Conservation (phyloP, 31 red algal genomes). For the Endocladia muricata region DNA sequence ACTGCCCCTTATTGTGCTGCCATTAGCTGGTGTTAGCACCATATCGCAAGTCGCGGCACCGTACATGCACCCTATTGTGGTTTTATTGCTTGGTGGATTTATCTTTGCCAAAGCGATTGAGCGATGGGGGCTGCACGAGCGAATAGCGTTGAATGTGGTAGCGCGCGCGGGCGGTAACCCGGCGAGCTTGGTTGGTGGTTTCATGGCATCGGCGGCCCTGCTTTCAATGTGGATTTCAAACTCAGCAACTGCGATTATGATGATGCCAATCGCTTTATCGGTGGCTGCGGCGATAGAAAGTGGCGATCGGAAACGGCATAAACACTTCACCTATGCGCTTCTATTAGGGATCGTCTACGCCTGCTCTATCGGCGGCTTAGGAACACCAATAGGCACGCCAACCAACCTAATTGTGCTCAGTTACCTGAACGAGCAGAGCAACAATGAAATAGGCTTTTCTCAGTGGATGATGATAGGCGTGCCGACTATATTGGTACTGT, state of each 20-base stretch:
- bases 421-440: too few species aligned
- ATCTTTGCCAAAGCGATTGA: background rate
- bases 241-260: slow-evolving; percentile 8
- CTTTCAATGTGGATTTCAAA: slow-evolving; percentile 19
- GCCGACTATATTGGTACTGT: too few species aligned
- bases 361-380: slow-evolving; percentile 6
- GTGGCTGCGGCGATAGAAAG: slow-evolving; percentile 3
- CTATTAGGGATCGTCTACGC: slow-evolving; percentile 3
- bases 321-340: background rate
- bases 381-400: slow-evolving; percentile 11
- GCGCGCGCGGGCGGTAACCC: background rate
- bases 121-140: background rate
- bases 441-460: too few species aligned
- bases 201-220: background rate
- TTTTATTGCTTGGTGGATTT: slow-evolving; percentile 23
- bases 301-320: background rate
- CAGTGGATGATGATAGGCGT: too few species aligned
- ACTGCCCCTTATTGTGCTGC: background rate
- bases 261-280: background rate
- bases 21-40: background rate
- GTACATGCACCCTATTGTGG: background rate
- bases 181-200: background rate
- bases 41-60: background rate
- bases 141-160: slow-evolving; percentile 10
- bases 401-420: slow-evolving; percentile 3